Base-by-base conservation (phyloP, 1,284 basidiomycete genomes). In the Cutaneotrichosporon sp. region DNA sequence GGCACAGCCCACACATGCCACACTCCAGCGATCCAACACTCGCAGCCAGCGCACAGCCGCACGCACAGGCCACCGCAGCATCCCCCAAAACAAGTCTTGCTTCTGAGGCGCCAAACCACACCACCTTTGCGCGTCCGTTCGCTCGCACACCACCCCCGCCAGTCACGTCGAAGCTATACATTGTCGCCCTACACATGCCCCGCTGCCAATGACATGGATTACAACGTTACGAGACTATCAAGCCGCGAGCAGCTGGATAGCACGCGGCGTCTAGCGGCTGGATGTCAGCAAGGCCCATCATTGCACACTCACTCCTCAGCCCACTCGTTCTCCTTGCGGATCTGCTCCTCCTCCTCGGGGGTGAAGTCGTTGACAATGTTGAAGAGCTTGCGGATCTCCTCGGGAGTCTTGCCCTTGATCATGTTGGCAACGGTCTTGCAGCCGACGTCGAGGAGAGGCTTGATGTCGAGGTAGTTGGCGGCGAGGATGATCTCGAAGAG, bases 361-460 rank as follows among this genome's bases (percentile, higher is more conserved):
- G 95, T 98, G 77, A 99, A 99, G 82, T 99, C 97, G 79, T 97
- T 97, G 60, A 92, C 90, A 67, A 95, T 95, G 85, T 97, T 97
- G 86, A 97, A 98, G 73, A 89, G 90, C 27, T 83, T 86, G 69
- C 91, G 85, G 66, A 97, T 86, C 67, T 97, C 92, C 65, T 91
- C 89, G 24, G 95, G 95, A 34, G 95, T 85, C 76, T 91, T 89
- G 74, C 88, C 97, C 80, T 95, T 91, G 64, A 85, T 85, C 97
- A 99, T 99, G 85, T 99, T 98, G 29, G 97, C 97, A 10, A 99
- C 97, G 16, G 95, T 99, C 86, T 99, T 98, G 87, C 97, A 99
- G 1, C 97, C 97, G 64, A 99, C 94, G 77, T 99, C 97, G 69
- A 99, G 87, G 51, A 99, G 86, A 38, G 95, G 90, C 84, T 99